phyloP scores from a whole-genome alignment of 192 early-diverging fungal species.

The Rhizophagus sp. region DNA sequence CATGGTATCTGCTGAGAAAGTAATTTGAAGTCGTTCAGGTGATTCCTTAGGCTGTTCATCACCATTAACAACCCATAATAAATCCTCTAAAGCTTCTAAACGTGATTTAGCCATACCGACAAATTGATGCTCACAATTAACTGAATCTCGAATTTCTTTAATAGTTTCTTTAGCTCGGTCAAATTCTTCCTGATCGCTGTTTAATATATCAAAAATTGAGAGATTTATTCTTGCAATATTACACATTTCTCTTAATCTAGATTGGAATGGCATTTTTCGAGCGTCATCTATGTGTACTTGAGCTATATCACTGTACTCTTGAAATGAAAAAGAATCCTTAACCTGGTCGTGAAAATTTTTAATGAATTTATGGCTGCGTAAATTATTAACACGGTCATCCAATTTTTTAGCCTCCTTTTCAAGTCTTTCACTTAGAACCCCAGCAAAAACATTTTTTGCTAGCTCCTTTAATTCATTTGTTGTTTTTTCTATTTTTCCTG shows the following conservation, averaged over 20 bases:
- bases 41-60: neutral
- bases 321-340: neutral
- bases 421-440: neutral
- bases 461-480: neutral
- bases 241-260: neutral
- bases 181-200: neutral
- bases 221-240: conserved; percentile 12
- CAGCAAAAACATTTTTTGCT: neutral
- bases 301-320: neutral
- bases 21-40: neutral
- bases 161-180: neutral
- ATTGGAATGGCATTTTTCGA: neutral
- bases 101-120: neutral
- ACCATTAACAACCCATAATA: conserved; percentile 6
- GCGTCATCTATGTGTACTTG: neutral
- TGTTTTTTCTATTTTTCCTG: neutral
- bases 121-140: neutral
- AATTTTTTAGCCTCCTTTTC: neutral
- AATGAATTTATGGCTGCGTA: neutral
- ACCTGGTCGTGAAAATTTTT: neutral
- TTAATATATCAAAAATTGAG: neutral
- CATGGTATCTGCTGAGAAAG: neutral
- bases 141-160: conserved; percentile 1
- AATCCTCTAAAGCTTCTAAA: conserved; percentile 10
- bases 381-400: neutral